Evolutionary conservation across 257 asterid genomes (phyloP).

Genomic region (Buddleja alternifolia): DNA sequence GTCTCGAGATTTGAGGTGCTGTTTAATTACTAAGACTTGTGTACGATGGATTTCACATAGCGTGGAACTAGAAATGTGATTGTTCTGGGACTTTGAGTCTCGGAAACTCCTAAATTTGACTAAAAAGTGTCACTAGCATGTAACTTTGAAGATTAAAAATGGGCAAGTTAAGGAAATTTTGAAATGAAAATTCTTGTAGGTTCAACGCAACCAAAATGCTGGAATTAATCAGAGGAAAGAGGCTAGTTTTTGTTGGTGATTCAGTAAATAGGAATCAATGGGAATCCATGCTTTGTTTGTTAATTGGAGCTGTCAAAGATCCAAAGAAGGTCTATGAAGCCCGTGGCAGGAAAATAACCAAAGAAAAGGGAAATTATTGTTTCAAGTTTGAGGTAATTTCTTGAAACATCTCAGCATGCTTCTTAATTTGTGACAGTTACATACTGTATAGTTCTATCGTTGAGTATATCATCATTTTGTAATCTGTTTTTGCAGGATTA

Average conservation of each 20-base stretch:
- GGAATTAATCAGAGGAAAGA: slow-evolving; percentile 80
- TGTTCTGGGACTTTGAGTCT: too few relatives aligned
- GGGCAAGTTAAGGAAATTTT: neutral
- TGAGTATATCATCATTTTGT: neutral
- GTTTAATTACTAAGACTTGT: too few relatives aligned
- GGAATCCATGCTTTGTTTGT: slow-evolving; percentile 93
- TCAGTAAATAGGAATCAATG: slow-evolving; percentile 90
- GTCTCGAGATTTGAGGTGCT: too few relatives aligned
- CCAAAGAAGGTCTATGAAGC: slow-evolving; percentile 83
- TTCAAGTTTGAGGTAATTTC: slow-evolving; percentile 83
- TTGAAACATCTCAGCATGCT: neutral
- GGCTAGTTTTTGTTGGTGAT: slow-evolving; percentile 90
- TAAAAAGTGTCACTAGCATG: neutral
- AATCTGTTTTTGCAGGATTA: slow-evolving; percentile 59
- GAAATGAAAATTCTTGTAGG: slow-evolving; percentile 40
- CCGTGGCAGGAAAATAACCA: slow-evolving; percentile 80
- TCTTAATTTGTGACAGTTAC: neutral
- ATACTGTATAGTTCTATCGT: neutral
- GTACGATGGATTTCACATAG: too few relatives aligned
- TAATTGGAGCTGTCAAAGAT: slow-evolving; percentile 74
- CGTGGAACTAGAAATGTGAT: too few relatives aligned
- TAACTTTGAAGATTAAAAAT: slow-evolving; percentile 1
- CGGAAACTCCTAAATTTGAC: too few relatives aligned
- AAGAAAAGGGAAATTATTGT: slow-evolving; percentile 73
- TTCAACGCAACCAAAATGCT: slow-evolving; percentile 83